These are phyloP conservation scores for Camelina neglecta DNA, from an alignment of 345 rosid genomes.

Conservation along the genomic window DNA sequence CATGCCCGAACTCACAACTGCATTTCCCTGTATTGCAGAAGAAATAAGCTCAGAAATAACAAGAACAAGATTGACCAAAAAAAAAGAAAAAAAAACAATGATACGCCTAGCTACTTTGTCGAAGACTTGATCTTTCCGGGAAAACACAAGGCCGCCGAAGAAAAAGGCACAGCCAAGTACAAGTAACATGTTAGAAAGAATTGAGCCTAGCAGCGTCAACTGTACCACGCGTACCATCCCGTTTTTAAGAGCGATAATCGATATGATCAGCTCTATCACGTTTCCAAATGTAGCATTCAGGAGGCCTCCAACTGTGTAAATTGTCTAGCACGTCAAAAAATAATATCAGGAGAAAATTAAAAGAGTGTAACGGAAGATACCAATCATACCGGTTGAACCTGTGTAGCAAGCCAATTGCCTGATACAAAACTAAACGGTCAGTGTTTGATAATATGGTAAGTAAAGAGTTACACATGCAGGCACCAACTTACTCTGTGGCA, in stretches of 20 bases:
- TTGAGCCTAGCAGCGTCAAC: constrained; percentile 84
- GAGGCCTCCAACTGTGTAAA: constrained; percentile 78
- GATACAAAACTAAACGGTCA: constrained; percentile 11
- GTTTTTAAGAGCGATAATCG: constrained; percentile 73
- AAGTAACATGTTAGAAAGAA: constrained; percentile 92
- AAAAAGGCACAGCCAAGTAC: constrained; percentile 98
- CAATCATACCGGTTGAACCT: constrained; percentile 76
- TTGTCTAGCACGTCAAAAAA: neutral
- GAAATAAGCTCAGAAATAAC: constrained; percentile 44
- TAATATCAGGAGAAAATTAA: neutral
- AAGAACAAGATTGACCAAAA: constrained; percentile 1
- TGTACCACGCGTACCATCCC: constrained; percentile 94
- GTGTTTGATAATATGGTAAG: neutral
- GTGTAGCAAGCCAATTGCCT: constrained; percentile 94
- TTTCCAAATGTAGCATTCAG: constrained; percentile 96
- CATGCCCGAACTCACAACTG: constrained; percentile 82
- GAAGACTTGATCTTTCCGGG: constrained; percentile 76
- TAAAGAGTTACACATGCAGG: neutral
- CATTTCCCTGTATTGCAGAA: constrained; percentile 66
- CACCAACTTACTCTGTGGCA: constrained; percentile 82
- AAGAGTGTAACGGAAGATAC: constrained; percentile 1
- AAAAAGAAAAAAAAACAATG: neutral
- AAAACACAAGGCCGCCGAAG: constrained; percentile 75
- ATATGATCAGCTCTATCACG: constrained; percentile 91
- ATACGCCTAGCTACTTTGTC: constrained; percentile 65